Evolutionary conservation across 352 stramenopile species (phyloP).

Genomic region (Pythium oligandrum): DNA sequence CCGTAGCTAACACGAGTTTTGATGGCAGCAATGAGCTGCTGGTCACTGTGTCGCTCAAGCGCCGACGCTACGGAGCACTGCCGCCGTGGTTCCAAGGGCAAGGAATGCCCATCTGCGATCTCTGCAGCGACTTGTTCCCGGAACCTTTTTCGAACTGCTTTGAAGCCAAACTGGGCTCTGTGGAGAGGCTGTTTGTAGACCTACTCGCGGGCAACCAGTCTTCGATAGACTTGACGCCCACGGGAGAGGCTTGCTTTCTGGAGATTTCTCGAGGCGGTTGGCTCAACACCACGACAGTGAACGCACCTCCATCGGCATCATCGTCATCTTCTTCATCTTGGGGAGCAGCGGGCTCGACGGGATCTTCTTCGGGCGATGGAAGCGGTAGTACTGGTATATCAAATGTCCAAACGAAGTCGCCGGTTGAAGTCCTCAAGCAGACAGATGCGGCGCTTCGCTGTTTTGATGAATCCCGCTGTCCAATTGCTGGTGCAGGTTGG

Average conservation of each 20-base stretch:
- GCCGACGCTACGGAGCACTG: slow-evolving; percentile 27
- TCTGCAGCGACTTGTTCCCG: slow-evolving; percentile 7
- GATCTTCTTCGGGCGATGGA: not conserved
- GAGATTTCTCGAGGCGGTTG: slow-evolving; percentile 8
- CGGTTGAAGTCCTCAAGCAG: too few relatives aligned
- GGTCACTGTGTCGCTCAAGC: slow-evolving; percentile 16
- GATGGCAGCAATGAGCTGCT: slow-evolving; percentile 21
- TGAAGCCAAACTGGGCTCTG: slow-evolving; percentile 1
- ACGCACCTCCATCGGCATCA: not conserved
- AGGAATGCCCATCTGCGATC: slow-evolving; percentile 3
- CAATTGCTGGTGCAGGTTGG: not conserved
- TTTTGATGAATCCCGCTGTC: not conserved
- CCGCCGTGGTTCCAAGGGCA: slow-evolving; percentile 28
- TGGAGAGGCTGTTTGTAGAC: slow-evolving; percentile 10
- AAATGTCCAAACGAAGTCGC: too few relatives aligned
- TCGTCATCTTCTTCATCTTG: not conserved
- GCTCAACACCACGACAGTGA: not conserved
- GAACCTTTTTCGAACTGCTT: slow-evolving; percentile 23
- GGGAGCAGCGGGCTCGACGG: not conserved
- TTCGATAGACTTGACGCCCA: not conserved
- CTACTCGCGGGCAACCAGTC: slow-evolving; percentile 11
- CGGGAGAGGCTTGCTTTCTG: slow-evolving; percentile 1
- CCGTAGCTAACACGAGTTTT: slow-evolving; percentile 6
- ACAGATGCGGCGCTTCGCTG: not conserved
- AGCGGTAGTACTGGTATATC: not conserved